Conservation (phyloP, 352 stramenopile genomes). For the Phytophthora sp. region DNA sequence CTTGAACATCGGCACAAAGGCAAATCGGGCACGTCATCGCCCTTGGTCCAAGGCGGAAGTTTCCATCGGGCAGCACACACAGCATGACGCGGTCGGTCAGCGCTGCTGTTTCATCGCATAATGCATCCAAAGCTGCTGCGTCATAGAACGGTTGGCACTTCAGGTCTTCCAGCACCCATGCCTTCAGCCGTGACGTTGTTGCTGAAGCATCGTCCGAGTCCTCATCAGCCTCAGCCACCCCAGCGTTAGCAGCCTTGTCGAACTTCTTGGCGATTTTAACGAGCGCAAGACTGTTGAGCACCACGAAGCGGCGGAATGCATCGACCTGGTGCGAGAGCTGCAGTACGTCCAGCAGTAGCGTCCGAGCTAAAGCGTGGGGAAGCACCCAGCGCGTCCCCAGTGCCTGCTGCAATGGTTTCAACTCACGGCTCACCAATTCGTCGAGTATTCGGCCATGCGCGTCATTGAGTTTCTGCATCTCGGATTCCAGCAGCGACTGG, state of each 20-base stretch:
- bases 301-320: constrained; percentile 75
- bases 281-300: constrained; percentile 80
- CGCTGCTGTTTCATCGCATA: constrained; percentile 52
- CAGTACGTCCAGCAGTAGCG: constrained; percentile 60
- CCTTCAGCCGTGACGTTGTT: constrained; percentile 27
- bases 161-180: constrained; percentile 53
- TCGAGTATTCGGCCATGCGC: constrained; percentile 61
- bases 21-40: constrained; percentile 75
- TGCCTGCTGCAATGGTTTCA: constrained; percentile 40
- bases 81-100: constrained; percentile 77
- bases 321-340: constrained; percentile 71
- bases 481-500: constrained; percentile 36
- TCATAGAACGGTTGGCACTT: constrained; percentile 76
- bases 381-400: constrained; percentile 72
- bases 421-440: constrained; percentile 46
- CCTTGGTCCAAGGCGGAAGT: constrained; percentile 55
- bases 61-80: constrained; percentile 69
- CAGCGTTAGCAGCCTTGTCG: constrained; percentile 52
- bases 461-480: constrained; percentile 71
- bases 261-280: constrained; percentile 89
- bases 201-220: constrained; percentile 13
- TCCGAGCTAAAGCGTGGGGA: constrained; percentile 50
- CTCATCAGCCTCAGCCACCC: background rate
- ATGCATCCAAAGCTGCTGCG: constrained; percentile 51
- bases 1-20: constrained; percentile 65